Evolutionary conservation across 116 monocot species (phyloP).

Genomic region (Zostera marina): DNA sequence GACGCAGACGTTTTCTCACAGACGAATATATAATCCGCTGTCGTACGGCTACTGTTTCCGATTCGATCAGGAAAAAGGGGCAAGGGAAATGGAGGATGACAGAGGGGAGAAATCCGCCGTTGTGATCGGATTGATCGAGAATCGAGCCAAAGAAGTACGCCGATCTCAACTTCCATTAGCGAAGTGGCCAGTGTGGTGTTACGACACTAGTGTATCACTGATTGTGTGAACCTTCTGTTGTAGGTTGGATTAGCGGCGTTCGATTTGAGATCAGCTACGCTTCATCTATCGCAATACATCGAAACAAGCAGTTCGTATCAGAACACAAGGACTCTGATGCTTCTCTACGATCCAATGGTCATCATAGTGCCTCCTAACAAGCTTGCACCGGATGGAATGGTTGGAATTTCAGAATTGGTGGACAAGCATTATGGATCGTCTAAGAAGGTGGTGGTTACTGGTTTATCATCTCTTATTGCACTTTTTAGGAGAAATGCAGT

Average conservation of each 20-base stretch:
- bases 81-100: slow-evolving; percentile 38
- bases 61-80: no score
- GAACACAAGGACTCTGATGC: slow-evolving; percentile 83
- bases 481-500: background rate
- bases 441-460: slow-evolving; percentile 73
- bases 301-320: slow-evolving; percentile 95
- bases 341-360: slow-evolving; percentile 84
- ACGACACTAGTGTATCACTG: background rate
- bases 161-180: background rate
- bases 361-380: slow-evolving; percentile 79
- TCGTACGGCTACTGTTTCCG: no score
- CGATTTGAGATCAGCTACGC: slow-evolving; percentile 87
- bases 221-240: background rate
- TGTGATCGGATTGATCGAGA: slow-evolving; percentile 81
- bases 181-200: background rate
- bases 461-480: slow-evolving; percentile 3
- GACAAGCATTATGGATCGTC: slow-evolving; percentile 59
- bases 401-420: slow-evolving; percentile 78
- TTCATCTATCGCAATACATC: slow-evolving; percentile 96
- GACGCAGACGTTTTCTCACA: no score
- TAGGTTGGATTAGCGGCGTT: slow-evolving; percentile 98
- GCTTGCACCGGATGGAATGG: slow-evolving; percentile 84
- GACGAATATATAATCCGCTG: no score
- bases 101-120: slow-evolving; percentile 51
- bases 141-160: slow-evolving; percentile 84